These are phyloP conservation scores for Erodium maritimum DNA, from an alignment of 345 rosid genomes.

Conservation along the genomic window DNA sequence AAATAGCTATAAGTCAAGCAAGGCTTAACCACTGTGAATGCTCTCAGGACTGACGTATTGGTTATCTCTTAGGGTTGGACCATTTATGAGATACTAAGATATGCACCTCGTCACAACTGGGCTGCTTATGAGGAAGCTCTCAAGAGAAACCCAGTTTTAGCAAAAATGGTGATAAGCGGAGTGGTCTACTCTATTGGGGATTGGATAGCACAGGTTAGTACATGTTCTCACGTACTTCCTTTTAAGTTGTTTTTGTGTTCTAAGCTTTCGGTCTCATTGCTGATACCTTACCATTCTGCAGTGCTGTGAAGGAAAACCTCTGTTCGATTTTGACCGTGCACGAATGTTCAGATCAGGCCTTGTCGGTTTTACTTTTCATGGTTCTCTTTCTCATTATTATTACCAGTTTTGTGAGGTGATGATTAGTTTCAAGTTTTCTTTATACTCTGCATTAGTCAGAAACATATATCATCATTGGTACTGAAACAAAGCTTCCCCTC, in stretches of 20 bases:
- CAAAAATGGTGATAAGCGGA: conserved; percentile 92
- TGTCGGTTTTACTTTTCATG: conserved; percentile 88
- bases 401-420: conserved; percentile 85
- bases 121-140: conserved; percentile 86
- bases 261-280: not conserved
- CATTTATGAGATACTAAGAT: conserved; percentile 68
- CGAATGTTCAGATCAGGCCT: conserved; percentile 85
- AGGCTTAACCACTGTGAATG: too few species aligned
- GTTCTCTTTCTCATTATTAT: conserved; percentile 84
- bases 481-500: too few species aligned
- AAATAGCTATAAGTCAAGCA: too few species aligned
- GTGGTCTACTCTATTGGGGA: conserved; percentile 85
- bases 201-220: conserved; percentile 90
- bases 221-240: conserved; percentile 1
- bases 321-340: conserved; percentile 72
- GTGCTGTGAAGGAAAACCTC: conserved; percentile 87
- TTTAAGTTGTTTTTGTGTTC: not conserved
- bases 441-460: not conserved
- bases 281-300: conserved; percentile 10
- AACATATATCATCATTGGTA: too few species aligned
- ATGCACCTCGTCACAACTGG: conserved; percentile 98
- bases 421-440: not conserved
- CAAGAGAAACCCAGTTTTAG: conserved; percentile 69
- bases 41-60: not conserved
- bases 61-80: conserved; percentile 71